Evolutionary conservation across 2,329 filamentous ascomycete species (phyloP).

Genomic region (Beauveria brongniartii): DNA sequence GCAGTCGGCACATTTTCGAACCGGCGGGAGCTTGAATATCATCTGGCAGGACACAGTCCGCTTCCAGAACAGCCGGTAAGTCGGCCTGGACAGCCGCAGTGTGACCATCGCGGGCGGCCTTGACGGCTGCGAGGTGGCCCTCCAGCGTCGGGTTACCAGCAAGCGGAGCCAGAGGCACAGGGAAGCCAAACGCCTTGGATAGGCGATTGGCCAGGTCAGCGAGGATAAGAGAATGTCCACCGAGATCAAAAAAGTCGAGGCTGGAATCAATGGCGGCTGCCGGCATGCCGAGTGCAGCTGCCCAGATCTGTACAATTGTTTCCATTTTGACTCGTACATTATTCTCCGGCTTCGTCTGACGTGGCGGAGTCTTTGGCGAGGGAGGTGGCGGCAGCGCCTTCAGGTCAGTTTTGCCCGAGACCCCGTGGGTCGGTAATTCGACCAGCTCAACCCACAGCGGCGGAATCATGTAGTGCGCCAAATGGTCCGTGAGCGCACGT

Average conservation of each 20-base stretch:
- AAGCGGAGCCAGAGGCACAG: constrained; percentile 61
- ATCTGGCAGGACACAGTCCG: constrained; percentile 58
- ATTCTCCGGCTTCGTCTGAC: constrained; percentile 35
- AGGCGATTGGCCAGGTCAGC: constrained; percentile 67
- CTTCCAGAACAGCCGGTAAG: constrained; percentile 58
- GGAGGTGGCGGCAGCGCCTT: constrained; percentile 62
- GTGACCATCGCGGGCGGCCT: constrained; percentile 61
- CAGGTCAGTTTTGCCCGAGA: constrained; percentile 71
- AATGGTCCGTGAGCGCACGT: constrained; percentile 52
- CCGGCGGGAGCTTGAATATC: constrained; percentile 53
- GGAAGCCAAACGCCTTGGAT: constrained; percentile 62
- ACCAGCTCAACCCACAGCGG: constrained; percentile 68
- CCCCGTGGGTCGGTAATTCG: constrained; percentile 63
- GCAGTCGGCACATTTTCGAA: constrained; percentile 48
- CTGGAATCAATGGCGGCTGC: constrained; percentile 55
- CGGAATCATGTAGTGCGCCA: constrained; percentile 80
- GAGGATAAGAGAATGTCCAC: constrained; percentile 70
- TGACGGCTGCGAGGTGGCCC: constrained; percentile 65
- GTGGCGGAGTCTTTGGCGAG: constrained; percentile 36
- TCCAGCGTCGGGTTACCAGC: constrained; percentile 64
- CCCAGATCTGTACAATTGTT: constrained; percentile 65
- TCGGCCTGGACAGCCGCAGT: constrained; percentile 69
- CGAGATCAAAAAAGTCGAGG: constrained; percentile 74
- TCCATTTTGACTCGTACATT: constrained; percentile 59
- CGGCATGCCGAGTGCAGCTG: constrained; percentile 59